A percentile compares a stretch with the other conserved stretches of the same genome.
phyloP scores from a whole-genome alignment of 2,329 filamentous ascomycete genomes.

The Botrytis sinoallii region DNA sequence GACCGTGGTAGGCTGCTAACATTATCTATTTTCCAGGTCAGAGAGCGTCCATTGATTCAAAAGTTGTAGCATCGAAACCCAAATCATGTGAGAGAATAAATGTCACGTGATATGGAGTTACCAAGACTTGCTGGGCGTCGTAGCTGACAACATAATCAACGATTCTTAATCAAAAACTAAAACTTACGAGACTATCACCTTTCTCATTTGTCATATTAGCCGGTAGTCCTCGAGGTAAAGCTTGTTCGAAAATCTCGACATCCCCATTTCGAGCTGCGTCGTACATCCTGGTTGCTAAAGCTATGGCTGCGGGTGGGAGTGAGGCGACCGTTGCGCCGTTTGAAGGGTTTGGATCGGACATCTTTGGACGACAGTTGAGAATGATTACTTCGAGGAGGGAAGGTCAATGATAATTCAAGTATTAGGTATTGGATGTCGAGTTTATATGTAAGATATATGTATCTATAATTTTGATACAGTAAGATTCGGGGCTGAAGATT shows the following conservation, averaged over 20 bases:
- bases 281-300: slow-evolving; percentile 64
- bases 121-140: neutral
- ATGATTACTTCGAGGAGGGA: neutral
- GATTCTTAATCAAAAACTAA: neutral
- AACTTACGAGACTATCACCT: slow-evolving; percentile 63
- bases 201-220: slow-evolving; percentile 70
- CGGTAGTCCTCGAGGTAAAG: slow-evolving; percentile 62
- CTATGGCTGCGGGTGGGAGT: slow-evolving; percentile 62
- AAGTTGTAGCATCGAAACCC: neutral
- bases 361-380: neutral
- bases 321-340: slow-evolving; percentile 2
- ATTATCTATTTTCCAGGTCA: slow-evolving; percentile 53
- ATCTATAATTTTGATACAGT: neutral
- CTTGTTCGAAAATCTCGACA: slow-evolving; percentile 56
- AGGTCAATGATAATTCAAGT: too few relatives aligned
- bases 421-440: neutral
- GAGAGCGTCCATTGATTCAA: neutral
- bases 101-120: neutral
- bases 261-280: slow-evolving; percentile 62
- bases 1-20: slow-evolving; percentile 69
- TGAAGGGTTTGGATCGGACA: neutral
- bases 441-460: neutral
- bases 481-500: slow-evolving; percentile 3
- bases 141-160: too few relatives aligned
- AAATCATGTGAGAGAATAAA: neutral